Evolutionary conservation across 2,329 filamentous ascomycete species (phyloP), one percentile per base, ranked within the genome.

Genomic region (Rhynchosporium secalis): DNA sequence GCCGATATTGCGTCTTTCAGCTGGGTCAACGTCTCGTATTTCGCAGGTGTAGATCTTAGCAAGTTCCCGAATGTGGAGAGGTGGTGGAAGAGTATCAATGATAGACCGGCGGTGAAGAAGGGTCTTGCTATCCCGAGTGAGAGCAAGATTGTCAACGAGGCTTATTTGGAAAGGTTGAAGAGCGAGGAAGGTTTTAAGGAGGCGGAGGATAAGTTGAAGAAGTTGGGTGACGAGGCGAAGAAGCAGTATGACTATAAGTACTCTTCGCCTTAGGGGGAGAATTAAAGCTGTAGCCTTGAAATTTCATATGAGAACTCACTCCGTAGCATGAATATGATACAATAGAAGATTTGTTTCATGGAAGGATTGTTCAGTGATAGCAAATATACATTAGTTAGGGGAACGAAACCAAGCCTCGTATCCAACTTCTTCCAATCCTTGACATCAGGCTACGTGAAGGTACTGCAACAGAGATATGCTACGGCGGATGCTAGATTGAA

Each of bases 1-100:
- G 89, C 86, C 0, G 90, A 94, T 76, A 91, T 94, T 60, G 82
- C 87, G 36, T 80, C 86, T 62, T 84, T 88, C 72, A 87, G 88
- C 45, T 93, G 90, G 90, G 79, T 87, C 56, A 80, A 85, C 52
- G 74, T 76, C 1, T 79, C 83, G 1, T 77, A 78, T 15, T 85
- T 87, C 79, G 78, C 82, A 0, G 87, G 87, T 26, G 69, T 91
- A 33, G 83, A 91, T 56, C 80, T 89, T 4, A 76, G 80, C 1
- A 80, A 85, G 65, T 92, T 91, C 76, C 87, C 87, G 12, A 77
- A 83, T 58, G 74, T 92, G 61, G 81, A 85, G 72, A 82, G 81
- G 3, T 92, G 89, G 89, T 81, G 89, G 72, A 82, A 87, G 63
- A 78, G 82, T 38, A 81, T 90, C 78, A 74, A 78, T 26, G 78